Percentiles rank a stretch among this genome's conserved stretches.
These are phyloP conservation scores for Metschnikowia cubensis DNA, from an alignment of 805 yeast species.

Conservation along the genomic window DNA sequence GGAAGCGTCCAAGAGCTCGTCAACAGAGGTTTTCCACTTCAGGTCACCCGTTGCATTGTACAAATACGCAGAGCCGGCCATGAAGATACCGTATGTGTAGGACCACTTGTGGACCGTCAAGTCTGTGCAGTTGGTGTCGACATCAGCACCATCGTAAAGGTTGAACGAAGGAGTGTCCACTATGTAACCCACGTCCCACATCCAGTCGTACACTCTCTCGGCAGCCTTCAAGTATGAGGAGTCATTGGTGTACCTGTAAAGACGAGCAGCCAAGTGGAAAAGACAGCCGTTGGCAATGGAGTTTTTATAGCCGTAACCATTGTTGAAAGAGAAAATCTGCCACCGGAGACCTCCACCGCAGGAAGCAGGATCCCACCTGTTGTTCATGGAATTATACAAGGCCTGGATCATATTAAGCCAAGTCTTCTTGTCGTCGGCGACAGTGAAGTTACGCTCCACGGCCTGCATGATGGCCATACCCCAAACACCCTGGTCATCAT, in stretches of 20 bases:
- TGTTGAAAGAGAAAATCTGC: conserved; percentile 48
- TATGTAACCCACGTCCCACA: conserved; percentile 28
- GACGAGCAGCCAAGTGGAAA: conserved; percentile 42
- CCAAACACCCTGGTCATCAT: conserved; percentile 54
- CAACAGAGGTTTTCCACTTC: conserved; percentile 39
- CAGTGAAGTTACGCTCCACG: conserved; percentile 38
- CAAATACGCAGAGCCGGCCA: conserved; percentile 68
- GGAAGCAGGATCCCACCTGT: conserved; percentile 37
- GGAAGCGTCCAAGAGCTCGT: conserved; percentile 36
- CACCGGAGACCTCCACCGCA: conserved; percentile 45
- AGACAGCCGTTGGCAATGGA: conserved; percentile 44
- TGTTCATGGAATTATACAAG: conserved; percentile 42
- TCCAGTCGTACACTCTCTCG: conserved; percentile 44
- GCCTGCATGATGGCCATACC: conserved; percentile 46
- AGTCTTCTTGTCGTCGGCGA: conserved; percentile 27
- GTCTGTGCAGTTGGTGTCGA: conserved; percentile 44
- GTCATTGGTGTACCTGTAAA: conserved; percentile 40
- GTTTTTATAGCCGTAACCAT: conserved; percentile 44
- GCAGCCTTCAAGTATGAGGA: conserved; percentile 40
- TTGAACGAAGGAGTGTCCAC: conserved; percentile 23
- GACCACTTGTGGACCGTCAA: conserved; percentile 56
- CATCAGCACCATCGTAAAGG: conserved; percentile 55
- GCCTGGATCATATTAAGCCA: conserved; percentile 43
- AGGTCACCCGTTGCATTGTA: conserved; percentile 55
- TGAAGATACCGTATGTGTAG: conserved; percentile 64